Percentiles rank a stretch among this genome's conserved stretches.
phyloP scores from a whole-genome alignment of 768 basidiomycete species.

The Phlegmacium glaucopus region DNA sequence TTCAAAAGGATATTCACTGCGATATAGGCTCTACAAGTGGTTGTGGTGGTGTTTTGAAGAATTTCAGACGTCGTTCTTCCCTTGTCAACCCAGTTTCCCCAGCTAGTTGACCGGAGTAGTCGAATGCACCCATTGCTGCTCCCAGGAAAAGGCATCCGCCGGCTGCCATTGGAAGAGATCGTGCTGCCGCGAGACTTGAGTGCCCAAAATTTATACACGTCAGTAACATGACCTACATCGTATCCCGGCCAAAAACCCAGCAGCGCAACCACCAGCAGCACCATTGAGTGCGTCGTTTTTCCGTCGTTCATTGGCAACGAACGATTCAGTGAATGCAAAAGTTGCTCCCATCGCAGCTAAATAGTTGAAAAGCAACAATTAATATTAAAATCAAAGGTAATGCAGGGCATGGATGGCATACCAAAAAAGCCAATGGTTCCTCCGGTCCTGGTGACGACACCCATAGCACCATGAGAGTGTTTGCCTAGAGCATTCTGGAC shows the following conservation, averaged over 20 bases:
- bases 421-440: conserved; percentile 91
- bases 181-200: conserved; percentile 42
- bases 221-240: conserved; percentile 49
- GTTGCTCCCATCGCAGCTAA: conserved; percentile 87
- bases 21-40: conserved; percentile 31
- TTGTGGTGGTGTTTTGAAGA: conserved; percentile 75
- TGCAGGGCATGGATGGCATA: conserved; percentile 35
- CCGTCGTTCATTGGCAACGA: conserved; percentile 77
- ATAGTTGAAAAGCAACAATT: conserved; percentile 1
- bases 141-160: conserved; percentile 79
- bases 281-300: conserved; percentile 81
- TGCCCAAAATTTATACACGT: background rate
- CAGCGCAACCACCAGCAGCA: conserved; percentile 86
- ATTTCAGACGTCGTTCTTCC: conserved; percentile 72
- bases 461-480: conserved; percentile 78
- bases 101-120: conserved; percentile 67
- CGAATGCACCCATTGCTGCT: conserved; percentile 75
- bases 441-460: conserved; percentile 84
- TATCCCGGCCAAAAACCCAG: conserved; percentile 87
- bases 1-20: conserved; percentile 21
- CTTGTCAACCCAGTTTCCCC: conserved; percentile 40
- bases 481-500: conserved; percentile 76
- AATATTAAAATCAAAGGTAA: background rate
- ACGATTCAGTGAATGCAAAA: conserved; percentile 79
- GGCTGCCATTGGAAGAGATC: conserved; percentile 79